Base-by-base conservation (phyloP, 352 stramenopile genomes). In the Phytophthora fragariaefolia region DNA sequence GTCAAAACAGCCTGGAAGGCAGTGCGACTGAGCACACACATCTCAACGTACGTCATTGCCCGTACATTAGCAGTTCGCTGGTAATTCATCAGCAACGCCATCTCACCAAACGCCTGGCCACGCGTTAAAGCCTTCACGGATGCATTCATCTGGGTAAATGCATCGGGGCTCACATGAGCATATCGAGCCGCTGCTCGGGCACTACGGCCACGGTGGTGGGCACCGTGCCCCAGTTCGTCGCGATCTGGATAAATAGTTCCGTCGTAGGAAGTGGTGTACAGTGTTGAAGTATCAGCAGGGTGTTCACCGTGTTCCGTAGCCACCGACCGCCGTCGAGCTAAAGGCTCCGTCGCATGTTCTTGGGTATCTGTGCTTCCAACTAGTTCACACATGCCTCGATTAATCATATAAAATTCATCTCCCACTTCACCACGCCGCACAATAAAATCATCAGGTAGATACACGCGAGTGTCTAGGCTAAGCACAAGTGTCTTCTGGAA, bases 351-450 rank as follows among this genome's bases (percentile, higher is more conserved):
- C 4, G 60, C 54, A 42, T 74, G 66, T 30, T 74, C 66, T 28
- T 69, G 66, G 6, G 54, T 74, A 27, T 70, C 61, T 0, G 26
- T 66, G 26, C 34, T 74, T 2, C 58, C 55, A 2, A 71, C 34
- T 4, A 91, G 57, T 30, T 89, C 78, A 43, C 76, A 80, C 38
- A 73, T 63, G 6, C 80, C 78, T 48, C 68, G 76, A 51, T 85
- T 86, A 46, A 88, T 87, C 78, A 91, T 85, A 66, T 83, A 91
- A 28, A 89, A 79, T 49, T 89, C 71, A 24, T 84, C 65, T 6
- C 71, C 80, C 8, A 80, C 64, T 50, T 88, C 79, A 7, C 77
- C 81, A 10, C 69, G 65, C 30, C 77, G 69, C 5, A 91, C 74
- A 52, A 91, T 74, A 36, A 81, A 91, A 50, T 89, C 81, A 13